These are phyloP conservation scores for Lodderomyces theae DNA, from an alignment of 1,139 yeast genomes.

Conservation along the genomic window DNA sequence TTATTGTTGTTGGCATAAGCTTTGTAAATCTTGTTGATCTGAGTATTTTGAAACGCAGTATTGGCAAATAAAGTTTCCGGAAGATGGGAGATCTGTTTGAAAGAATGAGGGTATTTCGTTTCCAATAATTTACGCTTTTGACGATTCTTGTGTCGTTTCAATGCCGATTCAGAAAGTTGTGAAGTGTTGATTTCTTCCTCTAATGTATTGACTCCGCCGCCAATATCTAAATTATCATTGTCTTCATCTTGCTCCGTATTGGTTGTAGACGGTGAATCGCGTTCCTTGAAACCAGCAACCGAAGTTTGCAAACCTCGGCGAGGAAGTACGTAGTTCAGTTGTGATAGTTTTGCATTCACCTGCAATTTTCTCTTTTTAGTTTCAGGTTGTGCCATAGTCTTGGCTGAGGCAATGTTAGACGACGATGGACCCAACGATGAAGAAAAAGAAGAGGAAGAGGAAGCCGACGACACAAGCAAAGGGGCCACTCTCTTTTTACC, in stretches of 20 bases:
- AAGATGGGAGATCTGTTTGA: constrained; percentile 33
- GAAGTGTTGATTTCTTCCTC: constrained; percentile 9
- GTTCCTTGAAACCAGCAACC: constrained; percentile 42
- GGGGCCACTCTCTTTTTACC: constrained; percentile 92
- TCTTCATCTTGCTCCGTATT: constrained; percentile 20
- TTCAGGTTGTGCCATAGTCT: not conserved
- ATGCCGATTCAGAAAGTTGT: constrained; percentile 30
- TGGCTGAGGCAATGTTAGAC: not conserved
- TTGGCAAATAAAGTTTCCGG: constrained; percentile 39
- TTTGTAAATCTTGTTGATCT: constrained; percentile 25
- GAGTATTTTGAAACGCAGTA: constrained; percentile 31
- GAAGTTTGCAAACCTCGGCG: constrained; percentile 47
- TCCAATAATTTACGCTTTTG: constrained; percentile 32
- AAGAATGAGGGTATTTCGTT: constrained; percentile 36
- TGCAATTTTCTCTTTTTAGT: constrained; percentile 8
- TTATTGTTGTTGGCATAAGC: constrained; percentile 18
- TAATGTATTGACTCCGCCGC: constrained; percentile 29
- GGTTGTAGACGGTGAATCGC: constrained; percentile 16
- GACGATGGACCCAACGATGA: too few species aligned
- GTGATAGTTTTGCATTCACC: constrained; percentile 33
- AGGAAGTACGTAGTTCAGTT: constrained; percentile 42
- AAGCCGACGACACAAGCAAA: constrained; percentile 60
- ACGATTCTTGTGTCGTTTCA: constrained; percentile 35
- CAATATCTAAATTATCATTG: constrained; percentile 45
- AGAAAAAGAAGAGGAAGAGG: constrained; percentile 22